Evolutionary conservation across 805 yeast species (phyloP).

Genomic region (Myxozyma monticola): DNA sequence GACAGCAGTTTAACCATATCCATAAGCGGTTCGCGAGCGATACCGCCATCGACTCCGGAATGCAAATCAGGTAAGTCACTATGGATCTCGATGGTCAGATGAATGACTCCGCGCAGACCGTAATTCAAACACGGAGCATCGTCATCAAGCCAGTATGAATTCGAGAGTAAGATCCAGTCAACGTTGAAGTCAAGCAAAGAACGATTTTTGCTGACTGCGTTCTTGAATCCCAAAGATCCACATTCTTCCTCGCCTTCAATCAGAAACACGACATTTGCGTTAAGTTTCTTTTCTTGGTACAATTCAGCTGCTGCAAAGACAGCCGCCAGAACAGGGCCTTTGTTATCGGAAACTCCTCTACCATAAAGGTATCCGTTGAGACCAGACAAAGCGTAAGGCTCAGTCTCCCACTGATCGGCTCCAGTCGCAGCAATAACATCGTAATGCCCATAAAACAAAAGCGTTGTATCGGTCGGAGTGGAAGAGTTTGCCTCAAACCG

Average conservation of each 20-base stretch:
- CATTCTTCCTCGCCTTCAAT: constrained; percentile 96
- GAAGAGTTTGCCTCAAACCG: constrained; percentile 50
- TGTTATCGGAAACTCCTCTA: constrained; percentile 91
- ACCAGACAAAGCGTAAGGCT: constrained; percentile 75
- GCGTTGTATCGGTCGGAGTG: constrained; percentile 40
- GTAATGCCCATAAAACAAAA: constrained; percentile 90
- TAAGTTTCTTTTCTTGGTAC: constrained; percentile 50
- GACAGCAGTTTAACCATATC: constrained; percentile 76
- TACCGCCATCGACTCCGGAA: constrained; percentile 96
- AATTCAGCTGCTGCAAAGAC: constrained; percentile 82
- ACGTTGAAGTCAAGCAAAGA: constrained; percentile 45
- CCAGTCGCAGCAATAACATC: constrained; percentile 84
- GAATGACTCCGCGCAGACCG: constrained; percentile 89
- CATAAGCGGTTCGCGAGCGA: constrained; percentile 81
- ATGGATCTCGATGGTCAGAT: constrained; percentile 67
- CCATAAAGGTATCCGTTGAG: constrained; percentile 84
- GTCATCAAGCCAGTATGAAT: constrained; percentile 93
- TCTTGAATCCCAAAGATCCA: constrained; percentile 83
- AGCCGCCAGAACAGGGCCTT: constrained; percentile 89
- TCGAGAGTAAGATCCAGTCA: constrained; percentile 87
- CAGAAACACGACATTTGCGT: constrained; percentile 74
- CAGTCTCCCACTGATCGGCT: constrained; percentile 65
- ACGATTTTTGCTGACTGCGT: constrained; percentile 54
- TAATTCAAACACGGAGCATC: constrained; percentile 87
- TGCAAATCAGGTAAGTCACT: constrained; percentile 86